phyloP scores from a whole-genome alignment of 129 eudicot species.

The Chrysanthemum seticuspe region DNA sequence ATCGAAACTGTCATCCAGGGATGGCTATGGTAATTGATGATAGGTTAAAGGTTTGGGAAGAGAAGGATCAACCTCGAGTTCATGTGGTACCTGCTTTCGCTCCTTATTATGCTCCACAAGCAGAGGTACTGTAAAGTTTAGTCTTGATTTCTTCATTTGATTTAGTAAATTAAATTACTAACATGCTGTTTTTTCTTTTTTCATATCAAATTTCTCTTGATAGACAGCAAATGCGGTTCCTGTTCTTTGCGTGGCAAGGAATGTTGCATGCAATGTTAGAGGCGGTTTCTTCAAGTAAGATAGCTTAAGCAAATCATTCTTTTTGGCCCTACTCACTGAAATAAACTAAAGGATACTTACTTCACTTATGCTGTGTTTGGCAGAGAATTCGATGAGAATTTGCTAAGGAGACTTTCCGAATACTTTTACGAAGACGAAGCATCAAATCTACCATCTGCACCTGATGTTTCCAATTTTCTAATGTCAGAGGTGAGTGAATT shows the following conservation, averaged over 20 bases:
- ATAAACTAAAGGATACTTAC: not conserved
- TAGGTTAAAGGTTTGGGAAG: conserved; percentile 96
- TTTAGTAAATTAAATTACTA: not conserved
- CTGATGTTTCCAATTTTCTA: conserved; percentile 86
- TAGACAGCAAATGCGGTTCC: conserved; percentile 87
- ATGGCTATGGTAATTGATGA: conserved; percentile 99
- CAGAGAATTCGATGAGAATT: conserved; percentile 88
- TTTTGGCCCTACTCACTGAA: not conserved
- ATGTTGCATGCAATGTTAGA: conserved; percentile 97
- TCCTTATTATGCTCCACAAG: conserved; percentile 98
- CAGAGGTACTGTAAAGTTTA: conserved; percentile 65
- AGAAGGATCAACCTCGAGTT: conserved; percentile 94
- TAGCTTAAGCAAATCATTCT: conserved; percentile 5
- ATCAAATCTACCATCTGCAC: conserved; percentile 63
- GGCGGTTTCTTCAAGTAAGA: conserved; percentile 93
- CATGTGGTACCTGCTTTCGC: conserved; percentile 95
- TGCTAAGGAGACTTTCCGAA: conserved; percentile 55
- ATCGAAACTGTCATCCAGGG: not conserved
- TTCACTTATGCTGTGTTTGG: conserved; percentile 24
- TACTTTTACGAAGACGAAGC: conserved; percentile 76
- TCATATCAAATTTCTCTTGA: conserved; percentile 5
- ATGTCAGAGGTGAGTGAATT: conserved; percentile 71
- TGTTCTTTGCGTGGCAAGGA: conserved; percentile 93
- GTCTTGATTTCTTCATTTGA: conserved; percentile 13
- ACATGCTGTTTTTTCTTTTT: not conserved